Percentiles rank a stretch among this genome's conserved stretches.
These are phyloP conservation scores for Anthracocystis setariae DNA, from an alignment of 1,284 basidiomycete species.

Conservation along the genomic window DNA sequence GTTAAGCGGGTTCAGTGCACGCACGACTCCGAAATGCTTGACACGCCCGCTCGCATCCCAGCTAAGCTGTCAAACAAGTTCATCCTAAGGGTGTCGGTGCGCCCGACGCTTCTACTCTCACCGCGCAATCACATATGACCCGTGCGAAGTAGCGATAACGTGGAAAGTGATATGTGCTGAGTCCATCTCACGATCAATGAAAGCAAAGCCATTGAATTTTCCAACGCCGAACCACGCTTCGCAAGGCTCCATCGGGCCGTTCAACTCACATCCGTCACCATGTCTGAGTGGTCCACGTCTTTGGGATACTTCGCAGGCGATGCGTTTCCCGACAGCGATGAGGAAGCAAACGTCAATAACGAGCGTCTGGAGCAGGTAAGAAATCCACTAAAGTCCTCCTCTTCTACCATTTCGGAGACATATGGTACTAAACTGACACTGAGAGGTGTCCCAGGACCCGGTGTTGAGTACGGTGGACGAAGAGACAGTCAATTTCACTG, in stretches of 20 bases:
- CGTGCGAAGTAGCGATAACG: too few relatives aligned
- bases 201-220: neutral
- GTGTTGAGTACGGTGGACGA: slow-evolving; percentile 12
- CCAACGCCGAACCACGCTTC: slow-evolving; percentile 4
- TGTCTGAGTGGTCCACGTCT: slow-evolving; percentile 38
- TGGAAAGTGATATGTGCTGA: too few relatives aligned
- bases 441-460: neutral
- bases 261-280: slow-evolving; percentile 2
- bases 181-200: too few relatives aligned
- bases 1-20: too few relatives aligned
- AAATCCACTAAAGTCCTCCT: too few relatives aligned
- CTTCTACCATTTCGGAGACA: neutral
- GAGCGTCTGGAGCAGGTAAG: slow-evolving; percentile 16
- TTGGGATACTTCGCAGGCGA: slow-evolving; percentile 28
- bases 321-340: slow-evolving; percentile 17
- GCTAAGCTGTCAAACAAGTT: too few relatives aligned
- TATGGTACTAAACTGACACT: slow-evolving; percentile 13
- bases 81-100: too few relatives aligned
- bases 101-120: too few relatives aligned
- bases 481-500: slow-evolving; percentile 26
- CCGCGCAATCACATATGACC: neutral
- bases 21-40: too few relatives aligned
- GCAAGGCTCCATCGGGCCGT: neutral
- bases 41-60: too few relatives aligned
- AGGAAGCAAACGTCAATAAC: neutral